A percentile compares a stretch with the other conserved stretches of the same genome.
These are phyloP conservation scores for Tylopilus subfusipes DNA, from an alignment of 768 basidiomycete genomes.

Conservation along the genomic window DNA sequence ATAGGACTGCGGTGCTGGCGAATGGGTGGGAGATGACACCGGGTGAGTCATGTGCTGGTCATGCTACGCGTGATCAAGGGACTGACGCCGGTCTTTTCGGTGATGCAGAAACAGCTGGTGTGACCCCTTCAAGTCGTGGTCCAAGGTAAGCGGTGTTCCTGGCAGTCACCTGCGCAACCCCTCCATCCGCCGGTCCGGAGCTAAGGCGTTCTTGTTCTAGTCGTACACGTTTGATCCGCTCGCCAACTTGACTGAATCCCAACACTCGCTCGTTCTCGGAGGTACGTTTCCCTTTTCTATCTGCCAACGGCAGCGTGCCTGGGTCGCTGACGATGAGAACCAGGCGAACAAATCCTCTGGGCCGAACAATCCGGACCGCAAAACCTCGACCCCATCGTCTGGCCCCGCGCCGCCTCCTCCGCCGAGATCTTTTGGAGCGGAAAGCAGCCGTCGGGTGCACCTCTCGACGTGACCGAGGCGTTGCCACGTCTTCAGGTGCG, in stretches of 20 bases:
- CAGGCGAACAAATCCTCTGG: slow-evolving; percentile 43
- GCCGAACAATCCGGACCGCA: slow-evolving; percentile 43
- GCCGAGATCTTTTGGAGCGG: slow-evolving; percentile 58
- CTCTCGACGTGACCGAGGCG: slow-evolving; percentile 37
- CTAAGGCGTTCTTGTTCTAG: slow-evolving; percentile 22
- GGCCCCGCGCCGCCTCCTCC: slow-evolving; percentile 46
- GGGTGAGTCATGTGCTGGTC: slow-evolving; percentile 23
- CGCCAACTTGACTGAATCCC: slow-evolving; percentile 35
- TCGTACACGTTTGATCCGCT: slow-evolving; percentile 51
- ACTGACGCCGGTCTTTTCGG: not conserved
- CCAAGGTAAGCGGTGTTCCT: slow-evolving; percentile 32
- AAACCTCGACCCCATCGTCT: slow-evolving; percentile 43
- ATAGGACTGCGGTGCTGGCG: slow-evolving; percentile 48
- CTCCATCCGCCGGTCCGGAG: no score
- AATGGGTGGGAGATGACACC: slow-evolving; percentile 37
- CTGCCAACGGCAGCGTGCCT: no score
- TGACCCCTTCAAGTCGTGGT: slow-evolving; percentile 53
- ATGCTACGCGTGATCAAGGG: not conserved
- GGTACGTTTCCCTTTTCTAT: slow-evolving; percentile 17
- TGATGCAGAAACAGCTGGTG: slow-evolving; percentile 42
- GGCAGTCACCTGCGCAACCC: not conserved
- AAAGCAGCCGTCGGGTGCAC: slow-evolving; percentile 31
- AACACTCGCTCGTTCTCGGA: slow-evolving; percentile 39
- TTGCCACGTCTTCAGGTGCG: slow-evolving; percentile 47
- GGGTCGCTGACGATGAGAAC: not conserved